Conservation (phyloP, 2,329 filamentous ascomycete genomes). For the Dactylellina parvicollis region DNA sequence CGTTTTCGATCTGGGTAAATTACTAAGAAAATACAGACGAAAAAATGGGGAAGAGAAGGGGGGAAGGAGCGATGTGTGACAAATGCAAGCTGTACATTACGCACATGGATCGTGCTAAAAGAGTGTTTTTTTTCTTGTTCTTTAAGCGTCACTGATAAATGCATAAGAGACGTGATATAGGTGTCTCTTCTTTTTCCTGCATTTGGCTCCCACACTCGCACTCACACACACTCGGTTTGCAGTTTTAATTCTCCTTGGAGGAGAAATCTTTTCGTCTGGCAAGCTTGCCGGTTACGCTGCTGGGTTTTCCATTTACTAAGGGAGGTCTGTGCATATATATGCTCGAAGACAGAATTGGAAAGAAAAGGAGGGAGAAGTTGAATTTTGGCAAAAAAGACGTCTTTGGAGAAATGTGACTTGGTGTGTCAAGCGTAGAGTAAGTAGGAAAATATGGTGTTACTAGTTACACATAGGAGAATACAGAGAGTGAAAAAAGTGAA, state of each 20-base stretch:
- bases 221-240: too few relatives aligned
- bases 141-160: slow-evolving; percentile 31
- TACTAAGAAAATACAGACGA: slow-evolving; percentile 4
- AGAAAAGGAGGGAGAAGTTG: neutral
- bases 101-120: too few relatives aligned
- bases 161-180: slow-evolving; percentile 5
- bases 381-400: slow-evolving; percentile 34
- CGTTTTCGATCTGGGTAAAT: slow-evolving; percentile 13
- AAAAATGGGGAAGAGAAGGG: neutral
- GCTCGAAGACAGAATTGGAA: neutral
- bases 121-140: too few relatives aligned
- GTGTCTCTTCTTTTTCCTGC: neutral
- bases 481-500: neutral
- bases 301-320: neutral
- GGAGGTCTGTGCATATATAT: slow-evolving; percentile 38
- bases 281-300: neutral
- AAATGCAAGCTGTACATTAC: neutral
- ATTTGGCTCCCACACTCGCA: neutral
- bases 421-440: slow-evolving; percentile 2
- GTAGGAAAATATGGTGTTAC: neutral
- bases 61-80: slow-evolving; percentile 1
- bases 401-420: slow-evolving; percentile 6
- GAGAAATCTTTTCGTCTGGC: slow-evolving; percentile 26
- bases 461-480: slow-evolving; percentile 33
- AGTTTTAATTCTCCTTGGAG: slow-evolving; percentile 9